Evolutionary conservation across 192 early-diverging fungal genomes (phyloP), one percentile per base, ranked within the genome.

Genomic region (Pilobolus umbonatus): DNA sequence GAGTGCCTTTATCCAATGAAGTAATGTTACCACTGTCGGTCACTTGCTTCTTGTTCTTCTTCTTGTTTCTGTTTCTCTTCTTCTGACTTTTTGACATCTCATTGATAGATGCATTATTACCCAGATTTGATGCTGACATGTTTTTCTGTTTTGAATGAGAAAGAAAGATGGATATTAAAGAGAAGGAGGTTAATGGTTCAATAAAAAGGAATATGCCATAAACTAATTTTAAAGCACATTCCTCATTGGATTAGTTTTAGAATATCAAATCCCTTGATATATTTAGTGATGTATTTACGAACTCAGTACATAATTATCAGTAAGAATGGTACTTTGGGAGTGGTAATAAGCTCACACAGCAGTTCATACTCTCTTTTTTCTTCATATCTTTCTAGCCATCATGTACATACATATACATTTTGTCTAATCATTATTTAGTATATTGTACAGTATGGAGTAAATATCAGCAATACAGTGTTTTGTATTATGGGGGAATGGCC

Each of bases 221-320:
- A 42, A 10, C 12, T 42, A 17, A 1, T 42, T 42, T 42, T 17
- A 0, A 42, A 12, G 14, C 14, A 42, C 39, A 42, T 42, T 42
- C 39, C 39, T 42, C 39, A 42, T 42, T 42, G 39, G 39, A 42
- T 42, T 42, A 17, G 39, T 42, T 42, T 42, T 15, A 42, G n/a
- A n/a, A n/a, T n/a, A n/a, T n/a, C n/a, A n/a, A n/a, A n/a, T n/a
- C n/a, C n/a, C n/a, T n/a, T n/a, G n/a, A n/a, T n/a, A n/a, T n/a
- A n/a, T n/a, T n/a, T n/a, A n/a, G n/a, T 42, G 39, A 15, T 12
- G 14, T 17, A 42, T 42, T 42, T 42, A 42, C 19, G 14, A 17
- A 12, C 19, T 42, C 39, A 42, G 19, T 4, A 42, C 19, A 15
- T 42, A 42, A 42, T 42, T 42, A 17, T n/a, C 12, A 42, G 19